Evolutionary conservation across 371 early-diverging fungal species (phyloP).

Genomic region (Funneliformis caledonium): DNA sequence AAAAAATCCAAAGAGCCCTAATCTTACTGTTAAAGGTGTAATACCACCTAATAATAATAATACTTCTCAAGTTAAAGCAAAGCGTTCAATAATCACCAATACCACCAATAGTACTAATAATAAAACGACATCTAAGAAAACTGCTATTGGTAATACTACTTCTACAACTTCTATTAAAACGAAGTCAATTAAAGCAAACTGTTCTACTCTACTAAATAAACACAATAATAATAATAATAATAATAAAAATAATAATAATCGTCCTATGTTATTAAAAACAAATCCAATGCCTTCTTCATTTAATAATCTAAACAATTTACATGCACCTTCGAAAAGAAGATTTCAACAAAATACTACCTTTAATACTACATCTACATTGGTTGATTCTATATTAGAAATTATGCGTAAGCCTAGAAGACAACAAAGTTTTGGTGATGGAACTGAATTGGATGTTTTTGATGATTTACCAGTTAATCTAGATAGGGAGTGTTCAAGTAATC

Average conservation of each 20-base stretch:
- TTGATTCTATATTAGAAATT: background rate
- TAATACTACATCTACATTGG: background rate
- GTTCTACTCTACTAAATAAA: too few species aligned
- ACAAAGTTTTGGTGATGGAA: conserved; percentile 5
- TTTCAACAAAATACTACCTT: background rate
- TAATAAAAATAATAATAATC: too few species aligned
- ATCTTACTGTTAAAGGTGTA: background rate
- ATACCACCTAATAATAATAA: background rate
- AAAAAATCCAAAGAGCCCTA: background rate
- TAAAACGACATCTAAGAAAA: background rate
- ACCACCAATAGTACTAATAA: background rate
- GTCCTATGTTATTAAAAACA: too few species aligned
- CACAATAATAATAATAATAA: too few species aligned
- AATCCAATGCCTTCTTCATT: too few species aligned
- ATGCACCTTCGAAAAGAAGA: background rate
- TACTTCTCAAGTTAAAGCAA: background rate
- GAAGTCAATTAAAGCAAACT: background rate
- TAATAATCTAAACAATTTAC: too few species aligned
- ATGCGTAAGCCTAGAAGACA: conserved; percentile 1
- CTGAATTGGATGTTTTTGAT: conserved; percentile 18
- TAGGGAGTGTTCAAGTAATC: background rate
- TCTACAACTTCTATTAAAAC: background rate
- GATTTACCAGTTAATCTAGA: background rate
- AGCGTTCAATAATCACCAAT: background rate
- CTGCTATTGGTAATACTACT: background rate